phyloP scores from a whole-genome alignment of 495 filamentous ascomycete species.

The Xylaria scruposa region DNA sequence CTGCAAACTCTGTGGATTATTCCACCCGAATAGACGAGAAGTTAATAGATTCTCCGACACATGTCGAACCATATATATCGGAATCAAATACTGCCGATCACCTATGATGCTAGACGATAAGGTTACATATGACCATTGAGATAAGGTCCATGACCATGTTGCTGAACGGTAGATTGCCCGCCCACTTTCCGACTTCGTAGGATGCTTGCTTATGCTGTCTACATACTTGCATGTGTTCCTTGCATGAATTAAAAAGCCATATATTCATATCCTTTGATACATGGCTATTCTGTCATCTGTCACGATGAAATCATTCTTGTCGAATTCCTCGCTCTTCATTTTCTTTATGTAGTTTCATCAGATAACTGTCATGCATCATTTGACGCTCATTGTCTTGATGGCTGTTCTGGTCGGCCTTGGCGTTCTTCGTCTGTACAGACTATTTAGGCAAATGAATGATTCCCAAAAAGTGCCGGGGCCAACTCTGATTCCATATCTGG shows the following conservation, averaged over 20 bases:
- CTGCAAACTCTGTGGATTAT: not conserved
- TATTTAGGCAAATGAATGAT: constrained; percentile 44
- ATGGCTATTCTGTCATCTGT: constrained; percentile 2
- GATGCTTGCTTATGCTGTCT: not conserved
- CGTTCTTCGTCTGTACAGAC: constrained; percentile 39
- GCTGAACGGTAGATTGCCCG: not conserved
- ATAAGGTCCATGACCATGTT: not conserved
- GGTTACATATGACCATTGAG: not conserved
- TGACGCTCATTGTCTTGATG: constrained; percentile 34
- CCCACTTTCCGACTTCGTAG: not conserved
- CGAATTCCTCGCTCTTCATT: not conserved
- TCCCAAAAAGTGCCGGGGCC: constrained; percentile 45
- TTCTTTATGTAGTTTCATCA: not conserved
- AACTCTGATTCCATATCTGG: constrained; percentile 48
- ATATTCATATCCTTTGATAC: not conserved
- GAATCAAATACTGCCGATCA: not conserved
- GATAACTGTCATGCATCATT: constrained; percentile 18
- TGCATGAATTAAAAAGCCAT: not conserved
- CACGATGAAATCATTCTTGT: not conserved
- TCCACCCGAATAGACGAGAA: not conserved
- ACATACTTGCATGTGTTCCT: not conserved
- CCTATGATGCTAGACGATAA: not conserved
- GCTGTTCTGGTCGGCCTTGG: constrained; percentile 32
- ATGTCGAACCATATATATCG: not conserved
- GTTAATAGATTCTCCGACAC: not conserved